Evolutionary conservation across 2,329 filamentous ascomycete species (phyloP).

Genomic region (Akanthomyces muscarius): DNA sequence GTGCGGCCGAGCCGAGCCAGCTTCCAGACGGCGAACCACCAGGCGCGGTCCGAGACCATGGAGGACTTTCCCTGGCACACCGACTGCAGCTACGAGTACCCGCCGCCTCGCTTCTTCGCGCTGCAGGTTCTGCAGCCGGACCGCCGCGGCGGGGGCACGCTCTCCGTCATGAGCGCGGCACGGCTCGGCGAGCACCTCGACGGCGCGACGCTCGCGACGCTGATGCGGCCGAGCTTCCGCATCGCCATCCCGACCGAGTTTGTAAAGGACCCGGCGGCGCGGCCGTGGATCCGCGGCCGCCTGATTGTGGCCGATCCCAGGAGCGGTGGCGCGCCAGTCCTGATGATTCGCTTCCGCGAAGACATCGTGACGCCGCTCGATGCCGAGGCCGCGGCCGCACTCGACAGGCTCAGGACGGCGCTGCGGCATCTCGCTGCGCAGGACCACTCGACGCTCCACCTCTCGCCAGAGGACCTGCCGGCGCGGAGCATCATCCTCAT

Average conservation of each 20-base stretch:
- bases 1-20: constrained; percentile 29
- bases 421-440: constrained; percentile 20
- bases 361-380: constrained; percentile 31
- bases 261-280: constrained; percentile 25
- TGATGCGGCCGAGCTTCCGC: constrained; percentile 29
- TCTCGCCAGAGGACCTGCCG: constrained; percentile 27
- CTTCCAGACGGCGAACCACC: constrained; percentile 29
- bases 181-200: constrained; percentile 27
- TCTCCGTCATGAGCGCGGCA: constrained; percentile 35
- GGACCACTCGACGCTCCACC: constrained; percentile 21
- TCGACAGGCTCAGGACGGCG: constrained; percentile 25
- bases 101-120: constrained; percentile 36
- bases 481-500: constrained; percentile 29
- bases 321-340: background rate
- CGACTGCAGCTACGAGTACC: constrained; percentile 40
- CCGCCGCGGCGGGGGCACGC: constrained; percentile 36
- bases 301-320: constrained; percentile 19
- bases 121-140: constrained; percentile 40
- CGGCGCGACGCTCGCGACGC: constrained; percentile 18
- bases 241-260: constrained; percentile 34
- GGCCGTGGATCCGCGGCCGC: constrained; percentile 23
- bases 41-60: constrained; percentile 40
- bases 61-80: constrained; percentile 41
- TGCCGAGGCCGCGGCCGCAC: constrained; percentile 21
- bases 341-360: constrained; percentile 29